These are phyloP conservation scores for Bjerkandera adusta DNA, from an alignment of 1,284 basidiomycete genomes.

Conservation along the genomic window DNA sequence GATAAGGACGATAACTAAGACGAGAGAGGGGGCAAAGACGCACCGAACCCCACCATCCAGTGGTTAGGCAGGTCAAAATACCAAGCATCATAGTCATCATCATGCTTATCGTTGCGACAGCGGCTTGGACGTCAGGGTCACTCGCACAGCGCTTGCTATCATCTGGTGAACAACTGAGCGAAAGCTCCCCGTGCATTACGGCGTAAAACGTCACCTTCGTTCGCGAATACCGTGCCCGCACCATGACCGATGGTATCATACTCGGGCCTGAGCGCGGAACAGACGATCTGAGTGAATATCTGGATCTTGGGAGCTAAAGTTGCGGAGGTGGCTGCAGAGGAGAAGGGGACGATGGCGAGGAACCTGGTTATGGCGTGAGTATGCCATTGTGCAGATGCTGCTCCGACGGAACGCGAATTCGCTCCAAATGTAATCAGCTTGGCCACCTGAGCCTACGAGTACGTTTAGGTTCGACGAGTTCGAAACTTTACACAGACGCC, in stretches of 20 bases:
- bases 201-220: neutral
- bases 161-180: neutral
- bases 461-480: no score
- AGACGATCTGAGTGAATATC: slow-evolving; percentile 31
- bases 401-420: no score
- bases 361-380: slow-evolving; percentile 42
- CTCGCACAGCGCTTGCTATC: slow-evolving; percentile 53
- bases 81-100: slow-evolving; percentile 72
- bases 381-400: neutral
- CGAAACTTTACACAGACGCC: no score
- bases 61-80: slow-evolving; percentile 69
- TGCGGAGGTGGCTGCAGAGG: slow-evolving; percentile 49
- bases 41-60: slow-evolving; percentile 84
- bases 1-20: neutral
- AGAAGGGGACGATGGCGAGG: slow-evolving; percentile 48
- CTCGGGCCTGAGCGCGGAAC: slow-evolving; percentile 25
- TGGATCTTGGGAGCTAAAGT: slow-evolving; percentile 67
- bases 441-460: no score
- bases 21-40: slow-evolving; percentile 24
- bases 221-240: neutral
- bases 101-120: slow-evolving; percentile 54
- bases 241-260: slow-evolving; percentile 17
- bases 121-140: slow-evolving; percentile 72
- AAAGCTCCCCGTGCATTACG: neutral
- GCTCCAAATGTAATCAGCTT: no score